Conservation (phyloP, 78 protist genomes). For the Creolimax fragrantissima region DNA sequence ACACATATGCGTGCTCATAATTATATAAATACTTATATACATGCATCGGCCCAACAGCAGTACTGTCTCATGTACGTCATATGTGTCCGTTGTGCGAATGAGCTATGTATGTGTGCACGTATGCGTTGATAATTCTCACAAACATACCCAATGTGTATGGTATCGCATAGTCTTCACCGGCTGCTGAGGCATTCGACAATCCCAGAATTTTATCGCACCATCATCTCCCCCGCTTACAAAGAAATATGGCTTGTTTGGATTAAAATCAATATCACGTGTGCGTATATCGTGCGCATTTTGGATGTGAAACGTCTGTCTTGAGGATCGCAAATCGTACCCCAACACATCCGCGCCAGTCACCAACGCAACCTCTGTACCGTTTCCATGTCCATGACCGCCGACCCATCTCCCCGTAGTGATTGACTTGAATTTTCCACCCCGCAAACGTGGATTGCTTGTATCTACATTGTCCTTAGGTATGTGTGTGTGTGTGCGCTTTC, state of each 20-base stretch:
- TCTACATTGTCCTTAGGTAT: not conserved
- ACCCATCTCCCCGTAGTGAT: not conserved
- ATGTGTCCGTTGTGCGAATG: no score
- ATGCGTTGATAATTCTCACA: no score
- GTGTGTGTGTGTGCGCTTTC: not conserved
- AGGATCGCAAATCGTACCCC: not conserved
- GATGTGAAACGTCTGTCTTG: not conserved
- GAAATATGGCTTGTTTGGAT: slow-evolving; percentile 34
- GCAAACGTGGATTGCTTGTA: not conserved
- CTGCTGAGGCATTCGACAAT: slow-evolving; percentile 20
- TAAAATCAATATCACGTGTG: slow-evolving; percentile 12
- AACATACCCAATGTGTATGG: not conserved
- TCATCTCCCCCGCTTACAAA: slow-evolving; percentile 47
- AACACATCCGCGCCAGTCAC: not conserved
- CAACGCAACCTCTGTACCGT: not conserved
- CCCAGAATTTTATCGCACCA: slow-evolving; percentile 39
- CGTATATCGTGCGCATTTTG: not conserved
- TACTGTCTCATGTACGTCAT: no score
- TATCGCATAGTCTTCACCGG: not conserved
- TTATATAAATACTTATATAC: no score
- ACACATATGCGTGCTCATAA: no score
- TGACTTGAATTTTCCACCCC: not conserved
- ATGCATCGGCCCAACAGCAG: no score
- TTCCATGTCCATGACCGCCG: not conserved
- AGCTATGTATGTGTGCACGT: no score